Evolutionary conservation across 192 early-diverging fungal genomes (phyloP).

Genomic region (Mycoemilia scoparia): DNA sequence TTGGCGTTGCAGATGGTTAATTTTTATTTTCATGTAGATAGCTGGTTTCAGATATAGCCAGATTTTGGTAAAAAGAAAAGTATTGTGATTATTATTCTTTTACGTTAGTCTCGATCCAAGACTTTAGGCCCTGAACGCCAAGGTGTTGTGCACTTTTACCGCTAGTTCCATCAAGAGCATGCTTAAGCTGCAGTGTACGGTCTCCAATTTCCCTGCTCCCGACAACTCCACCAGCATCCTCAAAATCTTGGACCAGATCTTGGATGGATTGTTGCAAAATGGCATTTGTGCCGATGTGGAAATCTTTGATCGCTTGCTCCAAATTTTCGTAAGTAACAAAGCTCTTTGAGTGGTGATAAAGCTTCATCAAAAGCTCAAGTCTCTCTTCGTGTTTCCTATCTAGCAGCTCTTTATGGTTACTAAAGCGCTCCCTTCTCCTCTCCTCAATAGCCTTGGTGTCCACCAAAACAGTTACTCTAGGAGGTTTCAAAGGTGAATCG

Average conservation of each 20-base stretch:
- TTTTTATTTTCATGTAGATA: no score
- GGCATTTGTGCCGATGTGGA: conserved; percentile 3
- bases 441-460: conserved; percentile 13
- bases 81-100: no score
- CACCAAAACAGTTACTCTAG: conserved; percentile 12
- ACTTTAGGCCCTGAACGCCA: no score
- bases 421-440: conserved; percentile 11
- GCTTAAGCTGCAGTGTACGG: conserved; percentile 15
- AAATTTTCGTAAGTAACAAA: conserved; percentile 22
- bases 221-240: conserved; percentile 8
- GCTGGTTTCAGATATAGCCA: no score
- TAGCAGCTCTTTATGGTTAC: conserved; percentile 5
- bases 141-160: no score
- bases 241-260: conserved; percentile 13
- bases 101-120: no score
- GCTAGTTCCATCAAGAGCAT: conserved; percentile 18
- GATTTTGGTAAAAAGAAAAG: no score
- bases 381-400: conserved; percentile 12
- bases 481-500: no score
- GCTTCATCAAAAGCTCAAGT: conserved; percentile 19
- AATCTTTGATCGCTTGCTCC: conserved; percentile 8
- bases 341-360: conserved; percentile 19
- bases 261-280: conserved; percentile 11
- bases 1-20: no score
- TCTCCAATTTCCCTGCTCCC: conserved; percentile 4